Evolutionary conservation across 116 monocot genomes (phyloP), one percentile per base, ranked within the genome.

Genomic region (Posidonia oceanica): DNA sequence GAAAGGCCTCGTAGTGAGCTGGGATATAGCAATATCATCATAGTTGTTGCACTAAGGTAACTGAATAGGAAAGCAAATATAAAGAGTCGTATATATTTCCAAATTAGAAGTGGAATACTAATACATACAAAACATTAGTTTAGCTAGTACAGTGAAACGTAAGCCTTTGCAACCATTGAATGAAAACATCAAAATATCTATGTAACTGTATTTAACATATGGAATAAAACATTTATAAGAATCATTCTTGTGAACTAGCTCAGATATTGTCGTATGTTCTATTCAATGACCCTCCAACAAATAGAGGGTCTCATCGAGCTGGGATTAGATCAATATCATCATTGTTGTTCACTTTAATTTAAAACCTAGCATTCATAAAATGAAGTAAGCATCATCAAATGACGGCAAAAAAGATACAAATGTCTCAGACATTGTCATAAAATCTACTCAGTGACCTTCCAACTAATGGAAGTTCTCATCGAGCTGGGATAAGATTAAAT

Each of bases 1-100:
- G 57, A 62, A 36, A 62, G 16, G 18, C 56, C 70, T 76, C 76
- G 70, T 76, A 76, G 55, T 76, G 76, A 76, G 70, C 76, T 70
- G 76, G 70, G 76, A 72, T 39, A 54, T 15, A 41, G 54, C 5
- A 38, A 63, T 41, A 69, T 68, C 70, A 70, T 76, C 76, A 76
- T 39, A 7, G 71, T 57, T 29, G n/a, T 4, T 16, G n/a, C 13
- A 16, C 4, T 16, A 56, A 15, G 17, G n/a, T 0, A n/a, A 56
- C 10, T 56, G 2, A 15, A 4, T 56, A 16, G 14, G 12, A 16
- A 56, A 55, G 3, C 55, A 56, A 3, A 56, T 56, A 2, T 3
- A n/a, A 56, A 56, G 2, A 4, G 55, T n/a, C 13, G 17, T 16
- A n/a, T 12, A 16, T 56, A 4, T 18, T 17, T 5, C 5, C 0